Percentiles rank a stretch among this genome's conserved stretches.
phyloP scores from a whole-genome alignment of 1,139 yeast species.

The Geotrichum restrictum region DNA sequence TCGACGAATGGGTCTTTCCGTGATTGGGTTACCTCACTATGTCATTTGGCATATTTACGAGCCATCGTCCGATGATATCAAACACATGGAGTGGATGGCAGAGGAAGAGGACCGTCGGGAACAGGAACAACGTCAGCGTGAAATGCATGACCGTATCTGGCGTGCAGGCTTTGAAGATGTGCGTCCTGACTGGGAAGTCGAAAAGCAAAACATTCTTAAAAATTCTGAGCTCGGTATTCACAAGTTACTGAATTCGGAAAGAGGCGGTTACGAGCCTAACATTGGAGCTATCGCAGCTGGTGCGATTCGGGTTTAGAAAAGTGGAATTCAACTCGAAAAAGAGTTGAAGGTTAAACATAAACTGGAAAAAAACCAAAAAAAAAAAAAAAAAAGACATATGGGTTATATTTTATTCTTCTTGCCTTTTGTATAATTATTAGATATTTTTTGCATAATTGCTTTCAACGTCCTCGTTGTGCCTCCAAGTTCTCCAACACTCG shows the following conservation, averaged over 20 bases:
- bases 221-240: constrained; percentile 54
- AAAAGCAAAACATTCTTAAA: constrained; percentile 61
- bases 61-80: constrained; percentile 79
- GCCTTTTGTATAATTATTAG: no score
- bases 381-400: neutral
- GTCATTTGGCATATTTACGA: constrained; percentile 92
- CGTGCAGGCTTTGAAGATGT: constrained; percentile 73
- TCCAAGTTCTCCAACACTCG: constrained; percentile 82
- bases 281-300: constrained; percentile 20
- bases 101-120: constrained; percentile 74
- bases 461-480: constrained; percentile 45
- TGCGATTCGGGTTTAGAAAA: neutral
- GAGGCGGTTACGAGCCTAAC: constrained; percentile 13
- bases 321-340: no score
- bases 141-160: constrained; percentile 73
- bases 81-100: constrained; percentile 97
- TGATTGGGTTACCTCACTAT: constrained; percentile 82
- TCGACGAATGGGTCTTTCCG: constrained; percentile 74
- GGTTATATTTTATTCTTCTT: neutral
- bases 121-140: constrained; percentile 62
- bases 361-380: neutral
- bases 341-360: no score
- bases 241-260: constrained; percentile 3
- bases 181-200: constrained; percentile 62
- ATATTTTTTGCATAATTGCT: neutral